Percentiles rank a stretch among this genome's conserved stretches.
These are phyloP conservation scores for Datisca glomerata DNA, from an alignment of 306 rosid species.

Conservation along the genomic window DNA sequence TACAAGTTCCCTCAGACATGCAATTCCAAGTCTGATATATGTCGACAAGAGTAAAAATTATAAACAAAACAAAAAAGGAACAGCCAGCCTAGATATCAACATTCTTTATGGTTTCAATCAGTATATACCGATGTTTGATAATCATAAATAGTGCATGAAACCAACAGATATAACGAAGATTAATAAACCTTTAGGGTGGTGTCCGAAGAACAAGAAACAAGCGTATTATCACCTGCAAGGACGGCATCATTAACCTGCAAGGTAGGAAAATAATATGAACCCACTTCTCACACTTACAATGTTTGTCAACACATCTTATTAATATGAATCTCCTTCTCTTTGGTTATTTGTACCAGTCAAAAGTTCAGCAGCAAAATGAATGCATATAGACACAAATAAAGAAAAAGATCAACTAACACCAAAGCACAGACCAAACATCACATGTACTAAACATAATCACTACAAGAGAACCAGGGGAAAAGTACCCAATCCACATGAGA, in stretches of 20 bases:
- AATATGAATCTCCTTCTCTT: too few relatives aligned
- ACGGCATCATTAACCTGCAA: slow-evolving; percentile 92
- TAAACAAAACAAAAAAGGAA: slow-evolving; percentile 7
- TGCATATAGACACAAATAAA: background rate
- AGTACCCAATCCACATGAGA: slow-evolving; percentile 99
- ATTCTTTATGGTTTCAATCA: too few relatives aligned
- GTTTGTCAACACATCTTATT: too few relatives aligned
- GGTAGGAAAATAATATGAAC: background rate
- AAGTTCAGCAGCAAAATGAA: too few relatives aligned
- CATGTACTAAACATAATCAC: background rate
- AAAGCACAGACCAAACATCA: background rate
- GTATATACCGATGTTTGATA: slow-evolving; percentile 8
- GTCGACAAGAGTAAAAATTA: slow-evolving; percentile 1
- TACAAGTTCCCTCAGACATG: slow-evolving; percentile 62
- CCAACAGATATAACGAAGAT: slow-evolving; percentile 6
- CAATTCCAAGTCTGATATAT: slow-evolving; percentile 67
- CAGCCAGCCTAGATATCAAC: too few relatives aligned
- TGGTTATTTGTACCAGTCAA: too few relatives aligned
- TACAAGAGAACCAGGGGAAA: background rate
- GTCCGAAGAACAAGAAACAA: slow-evolving; percentile 97
- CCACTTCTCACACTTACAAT: too few relatives aligned
- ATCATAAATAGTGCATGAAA: slow-evolving; percentile 6
- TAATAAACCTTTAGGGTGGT: slow-evolving; percentile 79
- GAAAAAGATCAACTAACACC: background rate
- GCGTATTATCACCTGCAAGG: slow-evolving; percentile 75